Evolutionary conservation across 164 flowering plant genomes (phyloP).

Genomic region (Stephania japonica): DNA sequence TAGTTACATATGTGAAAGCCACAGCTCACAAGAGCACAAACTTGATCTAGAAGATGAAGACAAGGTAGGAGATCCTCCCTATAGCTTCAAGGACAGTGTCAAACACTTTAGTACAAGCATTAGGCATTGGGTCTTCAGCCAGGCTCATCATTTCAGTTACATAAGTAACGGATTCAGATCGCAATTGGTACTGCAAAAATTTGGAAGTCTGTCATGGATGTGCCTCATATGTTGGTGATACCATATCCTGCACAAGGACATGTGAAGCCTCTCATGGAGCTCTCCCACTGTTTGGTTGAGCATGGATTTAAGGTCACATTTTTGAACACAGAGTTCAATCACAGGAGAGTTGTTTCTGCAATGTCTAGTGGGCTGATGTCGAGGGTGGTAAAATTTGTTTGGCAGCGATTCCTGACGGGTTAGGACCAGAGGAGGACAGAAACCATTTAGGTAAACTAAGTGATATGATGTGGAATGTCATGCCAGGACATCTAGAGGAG

Average conservation of each 20-base stretch:
- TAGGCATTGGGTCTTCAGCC: neutral
- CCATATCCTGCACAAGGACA: conserved; percentile 28
- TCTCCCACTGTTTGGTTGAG: conserved; percentile 22
- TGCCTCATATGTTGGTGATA: conserved; percentile 20
- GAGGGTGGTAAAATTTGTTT: conserved; percentile 11
- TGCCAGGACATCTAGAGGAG: conserved; percentile 29
- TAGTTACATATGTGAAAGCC: neutral
- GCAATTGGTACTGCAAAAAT: neutral
- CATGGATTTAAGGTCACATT: conserved; percentile 25
- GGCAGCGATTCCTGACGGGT: conserved; percentile 32
- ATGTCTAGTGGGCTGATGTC: neutral
- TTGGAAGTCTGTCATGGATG: conserved; percentile 3
- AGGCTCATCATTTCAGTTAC: neutral
- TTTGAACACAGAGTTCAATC: conserved; percentile 23
- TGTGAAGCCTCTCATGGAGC: conserved; percentile 22
- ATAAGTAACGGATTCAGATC: neutral
- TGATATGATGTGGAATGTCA: neutral
- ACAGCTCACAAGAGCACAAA: neutral
- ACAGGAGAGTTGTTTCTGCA: conserved; percentile 4
- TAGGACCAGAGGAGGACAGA: conserved; percentile 26
- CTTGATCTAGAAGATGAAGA: neutral
- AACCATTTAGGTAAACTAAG: conserved; percentile 17
- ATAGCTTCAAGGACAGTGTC: neutral
- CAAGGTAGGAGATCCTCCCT: neutral
- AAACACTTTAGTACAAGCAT: neutral